A percentile compares a stretch with the other conserved stretches of the same genome.
phyloP scores from a whole-genome alignment of 2,329 filamentous ascomycete genomes.

The Penicillium brasilianum region DNA sequence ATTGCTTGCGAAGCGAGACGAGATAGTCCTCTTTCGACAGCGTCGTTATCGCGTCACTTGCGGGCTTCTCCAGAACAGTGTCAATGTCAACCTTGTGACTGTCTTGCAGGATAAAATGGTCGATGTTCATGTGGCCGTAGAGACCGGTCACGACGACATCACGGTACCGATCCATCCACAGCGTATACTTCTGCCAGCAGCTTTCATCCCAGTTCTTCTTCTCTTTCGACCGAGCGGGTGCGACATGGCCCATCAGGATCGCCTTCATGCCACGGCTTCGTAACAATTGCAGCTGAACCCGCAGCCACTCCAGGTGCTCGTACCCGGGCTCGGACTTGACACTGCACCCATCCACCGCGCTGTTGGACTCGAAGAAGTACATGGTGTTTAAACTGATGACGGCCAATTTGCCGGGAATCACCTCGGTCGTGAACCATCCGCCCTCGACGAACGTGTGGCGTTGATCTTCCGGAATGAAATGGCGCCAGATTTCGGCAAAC shows the following conservation, averaged over 20 bases:
- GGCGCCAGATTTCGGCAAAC: constrained; percentile 78
- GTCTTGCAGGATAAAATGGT: constrained; percentile 94
- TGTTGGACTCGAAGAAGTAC: constrained; percentile 94
- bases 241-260: constrained; percentile 92
- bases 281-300: constrained; percentile 82
- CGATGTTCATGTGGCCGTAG: constrained; percentile 98
- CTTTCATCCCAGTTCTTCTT: constrained; percentile 95
- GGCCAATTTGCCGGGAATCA: constrained; percentile 81
- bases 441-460: constrained; percentile 88
- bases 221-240: constrained; percentile 80
- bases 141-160: constrained; percentile 81
- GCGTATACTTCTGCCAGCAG: constrained; percentile 96
- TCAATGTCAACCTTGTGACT: constrained; percentile 73
- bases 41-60: constrained; percentile 60
- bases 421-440: constrained; percentile 93
- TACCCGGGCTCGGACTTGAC: constrained; percentile 81
- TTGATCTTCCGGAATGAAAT: constrained; percentile 91
- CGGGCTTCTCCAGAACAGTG: constrained; percentile 31
- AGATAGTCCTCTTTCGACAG: constrained; percentile 80
- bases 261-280: constrained; percentile 88
- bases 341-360: constrained; percentile 88
- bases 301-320: constrained; percentile 94
- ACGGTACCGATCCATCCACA: constrained; percentile 89
- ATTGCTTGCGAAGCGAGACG: constrained; percentile 74
- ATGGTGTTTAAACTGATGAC: constrained; percentile 96